Conservation (phyloP, 305 asterid genomes). For the Rubia occidens region DNA sequence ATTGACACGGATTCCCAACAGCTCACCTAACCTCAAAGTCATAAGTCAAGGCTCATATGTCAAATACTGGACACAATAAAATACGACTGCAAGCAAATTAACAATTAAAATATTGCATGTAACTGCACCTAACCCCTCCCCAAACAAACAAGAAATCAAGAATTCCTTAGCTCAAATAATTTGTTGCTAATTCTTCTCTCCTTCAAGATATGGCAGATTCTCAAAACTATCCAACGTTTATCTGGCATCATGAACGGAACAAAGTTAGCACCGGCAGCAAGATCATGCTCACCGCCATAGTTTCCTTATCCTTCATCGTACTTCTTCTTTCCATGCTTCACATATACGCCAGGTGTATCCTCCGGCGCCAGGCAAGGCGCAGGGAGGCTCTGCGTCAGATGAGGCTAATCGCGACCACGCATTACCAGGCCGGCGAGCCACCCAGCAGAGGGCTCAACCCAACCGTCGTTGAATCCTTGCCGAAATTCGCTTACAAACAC, state of each 20-base stretch:
- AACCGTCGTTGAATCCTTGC: slow-evolving; percentile 40
- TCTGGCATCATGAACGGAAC: not conserved
- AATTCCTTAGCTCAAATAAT: not conserved
- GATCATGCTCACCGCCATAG: slow-evolving; percentile 31
- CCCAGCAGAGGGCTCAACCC: slow-evolving; percentile 53
- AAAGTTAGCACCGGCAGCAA: slow-evolving; percentile 24
- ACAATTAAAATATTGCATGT: not conserved
- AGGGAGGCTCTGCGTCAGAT: slow-evolving; percentile 35
- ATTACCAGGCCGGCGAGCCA: slow-evolving; percentile 21
- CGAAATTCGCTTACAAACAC: slow-evolving; percentile 33
- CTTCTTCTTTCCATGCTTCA: slow-evolving; percentile 28
- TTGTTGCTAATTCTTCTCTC: not conserved
- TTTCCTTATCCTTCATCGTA: slow-evolving; percentile 29
- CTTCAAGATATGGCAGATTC: slow-evolving; percentile 15
- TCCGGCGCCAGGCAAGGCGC: slow-evolving; percentile 60
- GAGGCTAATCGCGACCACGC: slow-evolving; percentile 28
- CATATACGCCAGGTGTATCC: slow-evolving; percentile 26
- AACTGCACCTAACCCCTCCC: not conserved
- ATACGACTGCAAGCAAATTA: not conserved
- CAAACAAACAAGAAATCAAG: not conserved
- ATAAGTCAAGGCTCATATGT: not conserved
- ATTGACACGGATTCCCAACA: slow-evolving; percentile 6
- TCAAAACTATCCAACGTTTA: not conserved
- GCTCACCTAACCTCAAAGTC: slow-evolving; percentile 1
- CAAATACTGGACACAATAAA: not conserved